Evolutionary conservation across 2,329 filamentous ascomycete species (phyloP), one percentile per base, ranked within the genome.

Genomic region (Cladosporium sp.): DNA sequence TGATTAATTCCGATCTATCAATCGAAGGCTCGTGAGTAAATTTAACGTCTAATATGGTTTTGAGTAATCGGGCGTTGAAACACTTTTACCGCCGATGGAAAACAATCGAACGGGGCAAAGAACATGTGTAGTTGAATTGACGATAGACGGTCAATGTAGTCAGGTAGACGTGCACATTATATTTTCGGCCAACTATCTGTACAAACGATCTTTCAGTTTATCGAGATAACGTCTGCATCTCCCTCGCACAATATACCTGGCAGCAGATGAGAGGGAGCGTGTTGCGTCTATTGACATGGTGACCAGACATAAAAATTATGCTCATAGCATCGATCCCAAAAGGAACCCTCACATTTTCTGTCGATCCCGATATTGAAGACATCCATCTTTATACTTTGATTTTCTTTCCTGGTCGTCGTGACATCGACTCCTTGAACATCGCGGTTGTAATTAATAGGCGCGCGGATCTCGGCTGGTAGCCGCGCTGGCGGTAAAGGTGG

Each of bases 401-500:
- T 24, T 24, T 24, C 24, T 24, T 24, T 24, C 24, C 24, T 24
- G 24, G 24, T 24, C 24, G 24, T 24, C 24, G 24, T 24, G 24
- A 24, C 24, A 24, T 24, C n/a, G 41, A 24, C 41, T 21, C 21
- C 10, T 18, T 8, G n/a, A 47, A 24, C 41, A 12, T 54, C 49
- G 49, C 11, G 21, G 12, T 52, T 26, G 49, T 10, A 15, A 26
- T 52, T 52, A 30, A 54, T 54, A 54, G 24, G 24, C 49, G 49
- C 49, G 49, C 49, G 49, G 49, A 54, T 54, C 24, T 54, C 49
- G 49, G 49, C 49, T 28, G 26, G 28, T 60, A 47, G 58, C 38
- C 58, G 58, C 58, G 38, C 38, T 60, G 38, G 55, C 58, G 58
- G n/a, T 49, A 32, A 28, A 26, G 24, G 58, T 28, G n/a, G 49